Evolutionary conservation across 371 early-diverging fungal species (phyloP), one percentile per base, ranked within the genome.

Genomic region (Saksenaea vasiformis): DNA sequence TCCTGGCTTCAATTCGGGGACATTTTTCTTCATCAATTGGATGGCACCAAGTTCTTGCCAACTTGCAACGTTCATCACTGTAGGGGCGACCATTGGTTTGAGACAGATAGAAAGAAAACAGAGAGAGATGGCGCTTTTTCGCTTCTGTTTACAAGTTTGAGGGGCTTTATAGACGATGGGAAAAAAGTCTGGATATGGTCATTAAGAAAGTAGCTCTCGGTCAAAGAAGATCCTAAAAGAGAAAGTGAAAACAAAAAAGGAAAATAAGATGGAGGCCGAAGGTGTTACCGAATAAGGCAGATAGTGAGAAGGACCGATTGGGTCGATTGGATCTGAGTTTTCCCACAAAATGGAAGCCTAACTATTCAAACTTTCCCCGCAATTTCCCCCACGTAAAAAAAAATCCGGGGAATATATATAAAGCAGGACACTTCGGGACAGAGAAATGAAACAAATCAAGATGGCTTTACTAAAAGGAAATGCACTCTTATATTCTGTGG

Each of bases 31-130:
- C 24, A 78, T 67, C n/a, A 82, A 51, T 19, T 66, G 64, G 56
- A 85, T 85, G 15, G 73, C 54, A 11, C 85, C 85, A n/a, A 72
- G 62, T 19, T 64, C 67, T 63, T 85, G 76, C 85, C 85, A 85
- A 59, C 77, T 78, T 19, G 85, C 85, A 57, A 71, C 80, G 15
- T 66, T 68, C 83, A 78, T 79, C 38, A 56, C 43, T 15, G 55
- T 59, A 8, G 69, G 59, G 28, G 60, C 58, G 5, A 72, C 54
- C 57, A 64, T 64, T 22, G 13, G 37, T 19, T 19, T 17, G 5
- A 47, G n/a, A 39, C 3, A 39, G 39, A 39, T 37, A 37, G 3
- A 47, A 31, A 31, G 31, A 31, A 31, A 31, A 31, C 31, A 31
- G 7, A 4, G 2, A 31, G n/a, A n/a, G n/a, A n/a, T n/a, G n/a